phyloP scores from a whole-genome alignment of 345 rosid species.

The Odontarrhena argentea region DNA sequence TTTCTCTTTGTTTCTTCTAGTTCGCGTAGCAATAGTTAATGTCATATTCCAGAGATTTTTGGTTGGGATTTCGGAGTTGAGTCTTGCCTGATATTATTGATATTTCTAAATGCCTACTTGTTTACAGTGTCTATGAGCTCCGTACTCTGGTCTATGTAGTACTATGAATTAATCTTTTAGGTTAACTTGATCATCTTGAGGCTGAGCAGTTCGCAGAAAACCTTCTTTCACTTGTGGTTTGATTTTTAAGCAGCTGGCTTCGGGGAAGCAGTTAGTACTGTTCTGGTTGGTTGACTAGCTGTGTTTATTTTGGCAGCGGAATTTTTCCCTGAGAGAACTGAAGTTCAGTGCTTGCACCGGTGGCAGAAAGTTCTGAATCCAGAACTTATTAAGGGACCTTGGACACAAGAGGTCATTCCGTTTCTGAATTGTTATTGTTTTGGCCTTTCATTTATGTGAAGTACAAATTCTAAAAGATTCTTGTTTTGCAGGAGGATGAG shows the following conservation, averaged over 20 bases:
- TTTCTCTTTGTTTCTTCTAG: not conserved
- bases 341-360: conserved; percentile 96
- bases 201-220: conserved; percentile 4
- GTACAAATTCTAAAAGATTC: conserved; percentile 11
- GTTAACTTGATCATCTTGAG: not conserved
- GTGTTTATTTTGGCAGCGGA: conserved; percentile 61
- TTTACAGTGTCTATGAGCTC: not conserved
- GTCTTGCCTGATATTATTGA: not conserved
- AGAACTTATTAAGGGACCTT: conserved; percentile 94
- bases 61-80: not conserved
- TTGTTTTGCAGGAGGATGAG: conserved; percentile 75
- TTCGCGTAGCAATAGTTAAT: not conserved
- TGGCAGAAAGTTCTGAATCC: conserved; percentile 99
- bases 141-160: not conserved
- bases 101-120: not conserved
- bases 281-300: conserved; percentile 7
- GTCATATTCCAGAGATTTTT: not conserved
- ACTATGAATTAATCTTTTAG: not conserved
- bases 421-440: not conserved
- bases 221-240: not conserved
- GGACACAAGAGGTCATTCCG: conserved; percentile 83
- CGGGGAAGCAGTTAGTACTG: not conserved
- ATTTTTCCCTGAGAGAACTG: conserved; percentile 79
- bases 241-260: not conserved
- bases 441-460: conserved; percentile 17